Evolutionary conservation across 1,139 yeast species (phyloP).

Genomic region (Protomyces gravidus): DNA sequence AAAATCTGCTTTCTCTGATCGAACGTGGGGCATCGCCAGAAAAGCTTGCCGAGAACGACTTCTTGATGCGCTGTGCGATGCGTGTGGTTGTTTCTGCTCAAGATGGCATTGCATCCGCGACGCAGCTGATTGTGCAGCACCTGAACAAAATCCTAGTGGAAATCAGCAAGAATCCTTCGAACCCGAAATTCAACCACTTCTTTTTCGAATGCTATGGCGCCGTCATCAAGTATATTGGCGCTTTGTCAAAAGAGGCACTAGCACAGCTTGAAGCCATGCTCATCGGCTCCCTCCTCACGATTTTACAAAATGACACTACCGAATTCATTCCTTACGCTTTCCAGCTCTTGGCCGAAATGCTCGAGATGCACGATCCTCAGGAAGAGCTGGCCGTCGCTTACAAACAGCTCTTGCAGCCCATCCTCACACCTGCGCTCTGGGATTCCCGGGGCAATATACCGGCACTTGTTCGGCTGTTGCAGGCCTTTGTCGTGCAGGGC

Average conservation of each 20-base stretch:
- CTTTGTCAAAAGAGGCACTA: conserved; percentile 32
- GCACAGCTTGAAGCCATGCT: conserved; percentile 50
- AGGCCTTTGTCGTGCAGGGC: conserved; percentile 65
- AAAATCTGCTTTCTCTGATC: conserved; percentile 63
- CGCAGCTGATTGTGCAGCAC: conserved; percentile 44
- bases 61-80: conserved; percentile 74
- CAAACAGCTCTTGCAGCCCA: conserved; percentile 66
- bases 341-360: conserved; percentile 74
- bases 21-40: conserved; percentile 69
- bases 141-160: conserved; percentile 63
- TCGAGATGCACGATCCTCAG: conserved; percentile 57
- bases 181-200: conserved; percentile 88
- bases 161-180: conserved; percentile 85
- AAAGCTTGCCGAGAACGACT: conserved; percentile 91
- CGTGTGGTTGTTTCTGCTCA: conserved; percentile 74
- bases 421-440: conserved; percentile 87
- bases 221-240: conserved; percentile 52
- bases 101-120: conserved; percentile 51
- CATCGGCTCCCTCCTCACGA: conserved; percentile 62
- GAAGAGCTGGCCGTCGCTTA: conserved; percentile 59
- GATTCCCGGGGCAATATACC: conserved; percentile 90
- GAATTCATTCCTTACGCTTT: conserved; percentile 92
- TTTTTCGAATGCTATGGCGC: conserved; percentile 84
- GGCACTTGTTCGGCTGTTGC: conserved; percentile 75
- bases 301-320: conserved; percentile 78